phyloP scores from a whole-genome alignment of 257 asterid genomes.

The Ballota nigra region DNA sequence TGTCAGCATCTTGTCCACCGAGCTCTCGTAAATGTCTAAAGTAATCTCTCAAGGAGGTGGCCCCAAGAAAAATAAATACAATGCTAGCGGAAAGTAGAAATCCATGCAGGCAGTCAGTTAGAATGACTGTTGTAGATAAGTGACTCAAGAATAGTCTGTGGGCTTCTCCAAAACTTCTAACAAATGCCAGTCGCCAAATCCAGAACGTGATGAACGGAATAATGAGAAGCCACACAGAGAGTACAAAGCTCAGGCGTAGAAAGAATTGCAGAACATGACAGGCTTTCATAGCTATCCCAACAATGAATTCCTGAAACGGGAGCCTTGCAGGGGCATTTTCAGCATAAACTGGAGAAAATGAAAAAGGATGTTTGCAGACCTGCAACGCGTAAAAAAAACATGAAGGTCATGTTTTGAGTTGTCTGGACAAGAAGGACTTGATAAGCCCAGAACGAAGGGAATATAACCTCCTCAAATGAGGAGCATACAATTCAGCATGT shows the following conservation, averaged over 20 bases:
- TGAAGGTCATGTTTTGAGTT: not conserved
- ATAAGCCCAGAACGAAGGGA: not conserved
- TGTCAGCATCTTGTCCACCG: conserved; percentile 94
- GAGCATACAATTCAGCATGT: not conserved
- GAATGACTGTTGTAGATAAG: conserved; percentile 74
- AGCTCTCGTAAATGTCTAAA: conserved; percentile 86
- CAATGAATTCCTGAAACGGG: conserved; percentile 81
- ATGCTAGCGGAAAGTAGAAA: conserved; percentile 97
- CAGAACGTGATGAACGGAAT: conserved; percentile 96
- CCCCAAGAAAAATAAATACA: conserved; percentile 95
- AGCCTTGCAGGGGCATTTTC: conserved; percentile 93
- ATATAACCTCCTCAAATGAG: not conserved
- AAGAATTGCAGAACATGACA: conserved; percentile 91
- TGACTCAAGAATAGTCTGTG: conserved; percentile 85
- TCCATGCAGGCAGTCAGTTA: conserved; percentile 95
- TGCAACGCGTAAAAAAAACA: conserved; percentile 28
- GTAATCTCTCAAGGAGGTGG: conserved; percentile 97
- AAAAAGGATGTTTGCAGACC: conserved; percentile 97
- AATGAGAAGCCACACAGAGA: conserved; percentile 94
- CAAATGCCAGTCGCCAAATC: conserved; percentile 98
- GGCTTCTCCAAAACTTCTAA: conserved; percentile 88
- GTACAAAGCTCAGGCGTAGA: conserved; percentile 88
- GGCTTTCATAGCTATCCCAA: conserved; percentile 91
- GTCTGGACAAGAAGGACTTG: not conserved
- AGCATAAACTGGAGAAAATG: conserved; percentile 95